Evolutionary conservation across 2,329 filamentous ascomycete genomes (phyloP), one percentile per base, ranked within the genome.

Genomic region (Clarireedia paspali): DNA sequence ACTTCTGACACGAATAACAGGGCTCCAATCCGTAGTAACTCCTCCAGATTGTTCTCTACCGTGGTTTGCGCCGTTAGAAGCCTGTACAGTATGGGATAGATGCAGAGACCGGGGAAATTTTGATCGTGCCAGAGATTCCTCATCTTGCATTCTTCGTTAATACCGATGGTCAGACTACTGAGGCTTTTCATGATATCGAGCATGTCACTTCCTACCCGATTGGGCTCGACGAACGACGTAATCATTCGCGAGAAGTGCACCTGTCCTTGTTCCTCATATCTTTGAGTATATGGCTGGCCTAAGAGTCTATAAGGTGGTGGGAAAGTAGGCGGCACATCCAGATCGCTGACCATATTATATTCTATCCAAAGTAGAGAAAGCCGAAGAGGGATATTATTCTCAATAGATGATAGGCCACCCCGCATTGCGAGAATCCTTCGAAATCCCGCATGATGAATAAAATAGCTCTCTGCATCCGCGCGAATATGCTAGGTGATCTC

Each of bases 281-380:
- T 45, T 15, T 27, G 7, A 17, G n/a, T 23, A 26, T 46, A 53
- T 15, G 39, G 27, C 23, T 53, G 34, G 4, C 7, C n/a, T 5
- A 53, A 9, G n/a, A 36, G 15, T 15, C 26, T 40, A 53, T 46
- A 4, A 23, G 50, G 50, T 6, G 40, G 12, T 9, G 42, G 40
- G 14, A 20, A 46, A 5, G 9, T 14, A 38, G 50, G 40, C 4
- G 30, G 17, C 0, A 17, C 6, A 14, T 53, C 50, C 7, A 53
- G 5, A 9, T 53, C 40, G 17, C 50, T 53, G 23, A 34, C 15
- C 50, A 53, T 53, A 15, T 47, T 53, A 6, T 46, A 14, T 39
- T 53, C 50, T 14, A 53, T 47, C 50, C 50, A 53, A 20, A 53
- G 46, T 6, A 53, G 23, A n/a, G 40, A 46, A 14, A 53, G 50